Evolutionary conservation across 805 yeast genomes (phyloP), one percentile per base, ranked within the genome.

Genomic region (Yarrowia alimentaria): DNA sequence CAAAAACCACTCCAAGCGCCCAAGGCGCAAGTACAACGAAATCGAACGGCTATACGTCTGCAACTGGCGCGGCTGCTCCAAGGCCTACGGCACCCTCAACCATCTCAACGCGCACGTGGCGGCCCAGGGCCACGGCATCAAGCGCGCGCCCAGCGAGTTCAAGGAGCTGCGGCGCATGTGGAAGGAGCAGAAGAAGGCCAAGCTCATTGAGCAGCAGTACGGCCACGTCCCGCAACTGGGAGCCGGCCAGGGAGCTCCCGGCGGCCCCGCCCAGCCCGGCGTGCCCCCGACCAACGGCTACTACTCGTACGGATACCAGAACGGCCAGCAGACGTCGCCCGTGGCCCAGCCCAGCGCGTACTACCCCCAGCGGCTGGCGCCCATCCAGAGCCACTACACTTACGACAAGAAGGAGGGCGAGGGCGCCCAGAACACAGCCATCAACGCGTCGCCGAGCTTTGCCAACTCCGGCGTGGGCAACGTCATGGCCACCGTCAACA

Each of bases 1-100:
- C 47, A 40, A 40, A 20, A 40, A 40, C 33, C 30, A 28, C 14
- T 24, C 42, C 58, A 73, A 73, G 57, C 68, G 83, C 38, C 78
- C 77, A 13, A 68, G 83, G 54, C 68, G 81, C 45, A 74, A 72
- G 52, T 77, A 74, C 42, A 72, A 74, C 51, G 82, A 79, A 59
- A 76, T 79, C 58, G 80, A 76, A 54, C 69, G 83, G 38, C 57
- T 77, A 4, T 78, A 78, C 61, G 66, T 64, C 17, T 78, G 83
- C 60, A 75, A 68, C 48, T 72, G 60, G 56, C 63, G 64, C 19
- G 68, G 67, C 9, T 79, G 83, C 54, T 63, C 67, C 6, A 79
- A 79, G 62, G 74, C 77, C 7, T 78, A 78, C 58, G 83, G 83
- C 11, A 79, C 83, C 4, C 67, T 78, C 31, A 78, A 79, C 59